Evolutionary conservation across 768 basidiomycete genomes (phyloP).

Genomic region (Dictyophora rubrovolvata): DNA sequence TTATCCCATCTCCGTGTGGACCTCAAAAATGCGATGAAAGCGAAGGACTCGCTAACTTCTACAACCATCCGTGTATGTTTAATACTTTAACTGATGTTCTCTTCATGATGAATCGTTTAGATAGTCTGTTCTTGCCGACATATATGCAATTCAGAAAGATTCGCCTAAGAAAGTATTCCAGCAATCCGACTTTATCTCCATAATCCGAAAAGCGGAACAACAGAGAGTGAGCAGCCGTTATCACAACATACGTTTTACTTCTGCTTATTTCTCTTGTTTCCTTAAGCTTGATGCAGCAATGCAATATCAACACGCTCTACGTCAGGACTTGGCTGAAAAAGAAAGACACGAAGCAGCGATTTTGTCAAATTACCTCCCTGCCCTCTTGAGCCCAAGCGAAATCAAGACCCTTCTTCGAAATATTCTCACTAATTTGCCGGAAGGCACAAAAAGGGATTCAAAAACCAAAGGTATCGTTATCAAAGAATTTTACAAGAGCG

Average conservation of each 20-base stretch:
- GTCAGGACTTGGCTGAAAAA: slow-evolving; percentile 55
- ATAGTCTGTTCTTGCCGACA: slow-evolving; percentile 60
- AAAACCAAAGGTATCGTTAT: slow-evolving; percentile 38
- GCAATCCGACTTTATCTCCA: slow-evolving; percentile 37
- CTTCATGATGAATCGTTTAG: background rate
- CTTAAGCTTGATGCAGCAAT: slow-evolving; percentile 47
- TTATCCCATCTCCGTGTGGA: slow-evolving; percentile 40
- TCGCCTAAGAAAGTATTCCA: slow-evolving; percentile 30
- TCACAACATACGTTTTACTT: slow-evolving; percentile 4
- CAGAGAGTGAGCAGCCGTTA: slow-evolving; percentile 42
- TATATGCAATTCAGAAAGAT: slow-evolving; percentile 57
- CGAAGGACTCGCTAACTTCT: slow-evolving; percentile 44
- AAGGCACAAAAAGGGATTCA: background rate
- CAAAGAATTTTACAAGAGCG: slow-evolving; percentile 51
- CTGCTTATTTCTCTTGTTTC: background rate
- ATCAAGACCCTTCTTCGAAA: slow-evolving; percentile 42
- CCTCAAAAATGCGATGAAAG: slow-evolving; percentile 62
- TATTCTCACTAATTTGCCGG: slow-evolving; percentile 26
- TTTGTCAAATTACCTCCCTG: slow-evolving; percentile 47
- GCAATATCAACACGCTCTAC: slow-evolving; percentile 46
- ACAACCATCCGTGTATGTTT: slow-evolving; percentile 46
- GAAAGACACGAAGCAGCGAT: slow-evolving; percentile 49
- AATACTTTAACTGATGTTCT: background rate
- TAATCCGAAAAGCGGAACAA: slow-evolving; percentile 47
- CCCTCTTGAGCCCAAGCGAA: slow-evolving; percentile 43